Conservation (phyloP, 1,284 basidiomycete species). For the Blastosporella zonata region DNA sequence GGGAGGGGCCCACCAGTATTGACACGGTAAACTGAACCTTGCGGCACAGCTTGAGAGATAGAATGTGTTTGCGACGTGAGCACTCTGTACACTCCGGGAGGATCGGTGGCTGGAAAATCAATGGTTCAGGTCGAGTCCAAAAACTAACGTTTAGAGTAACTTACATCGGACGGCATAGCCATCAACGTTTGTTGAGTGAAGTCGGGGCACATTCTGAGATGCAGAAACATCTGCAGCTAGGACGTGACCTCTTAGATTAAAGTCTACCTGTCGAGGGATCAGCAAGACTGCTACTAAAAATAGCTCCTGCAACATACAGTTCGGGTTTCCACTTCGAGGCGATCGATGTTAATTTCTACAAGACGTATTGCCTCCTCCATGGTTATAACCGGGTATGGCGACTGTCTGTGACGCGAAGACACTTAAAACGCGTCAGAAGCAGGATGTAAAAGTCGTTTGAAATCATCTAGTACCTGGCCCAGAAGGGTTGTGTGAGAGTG, state of each 20-base stretch:
- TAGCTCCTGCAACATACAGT: conserved; percentile 31
- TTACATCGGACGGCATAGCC: conserved; percentile 80
- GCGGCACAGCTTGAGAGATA: conserved; percentile 40
- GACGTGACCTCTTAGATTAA: conserved; percentile 59
- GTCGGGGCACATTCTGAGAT: conserved; percentile 57
- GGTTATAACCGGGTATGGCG: conserved; percentile 73
- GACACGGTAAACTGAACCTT: conserved; percentile 65
- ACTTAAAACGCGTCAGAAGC: conserved; percentile 8
- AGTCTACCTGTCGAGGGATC: conserved; percentile 43
- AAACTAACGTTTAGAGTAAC: conserved; percentile 17
- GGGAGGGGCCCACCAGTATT: conserved; percentile 81
- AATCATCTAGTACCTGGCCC: conserved; percentile 47
- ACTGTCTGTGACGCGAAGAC: conserved; percentile 58
- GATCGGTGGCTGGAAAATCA: conserved; percentile 46
- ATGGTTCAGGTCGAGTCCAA: background rate
- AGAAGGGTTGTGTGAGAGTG: conserved; percentile 67
- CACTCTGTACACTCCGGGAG: conserved; percentile 69
- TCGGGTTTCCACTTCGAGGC: conserved; percentile 37
- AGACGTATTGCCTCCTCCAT: conserved; percentile 62
- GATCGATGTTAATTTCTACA: conserved; percentile 50
- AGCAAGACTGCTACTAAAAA: conserved; percentile 3
- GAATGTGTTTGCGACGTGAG: conserved; percentile 55
- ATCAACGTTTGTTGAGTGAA: conserved; percentile 79
- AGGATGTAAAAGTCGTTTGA: background rate
- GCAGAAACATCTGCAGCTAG: conserved; percentile 76